Percentiles rank a stretch among this genome's conserved stretches.
Evolutionary conservation across 129 eudicot species (phyloP).

Genomic region (Pulicaria dysenterica): DNA sequence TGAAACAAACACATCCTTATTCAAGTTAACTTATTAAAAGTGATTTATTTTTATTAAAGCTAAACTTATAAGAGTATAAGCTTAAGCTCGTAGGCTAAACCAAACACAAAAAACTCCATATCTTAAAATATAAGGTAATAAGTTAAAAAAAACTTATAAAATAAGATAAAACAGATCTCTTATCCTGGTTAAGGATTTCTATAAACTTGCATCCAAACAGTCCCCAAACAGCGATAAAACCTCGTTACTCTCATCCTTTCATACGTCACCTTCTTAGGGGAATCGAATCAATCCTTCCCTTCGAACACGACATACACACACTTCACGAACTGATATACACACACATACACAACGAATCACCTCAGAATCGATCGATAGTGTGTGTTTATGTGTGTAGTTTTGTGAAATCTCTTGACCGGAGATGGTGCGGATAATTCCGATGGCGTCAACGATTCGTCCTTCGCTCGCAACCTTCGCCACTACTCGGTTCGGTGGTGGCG

Average conservation of each 20-base stretch:
- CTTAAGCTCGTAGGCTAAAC: too few relatives aligned
- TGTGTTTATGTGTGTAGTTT: constrained; percentile 30
- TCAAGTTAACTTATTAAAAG: too few relatives aligned
- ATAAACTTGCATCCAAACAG: constrained; percentile 23
- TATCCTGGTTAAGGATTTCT: not conserved
- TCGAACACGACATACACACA: constrained; percentile 24
- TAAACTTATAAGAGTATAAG: too few relatives aligned
- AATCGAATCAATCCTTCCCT: constrained; percentile 41
- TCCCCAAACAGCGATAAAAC: constrained; percentile 23
- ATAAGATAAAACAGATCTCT: too few relatives aligned
- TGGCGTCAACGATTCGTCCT: constrained; percentile 77
- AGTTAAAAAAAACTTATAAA: too few relatives aligned
- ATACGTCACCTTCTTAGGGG: constrained; percentile 36
- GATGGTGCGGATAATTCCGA: constrained; percentile 79
- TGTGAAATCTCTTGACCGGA: constrained; percentile 40
- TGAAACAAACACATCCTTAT: too few relatives aligned
- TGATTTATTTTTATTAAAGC: too few relatives aligned
- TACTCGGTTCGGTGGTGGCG: constrained; percentile 37
- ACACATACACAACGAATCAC: not conserved
- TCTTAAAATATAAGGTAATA: too few relatives aligned
- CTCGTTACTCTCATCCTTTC: constrained; percentile 27
- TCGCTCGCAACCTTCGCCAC: constrained; percentile 48
- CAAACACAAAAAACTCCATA: too few relatives aligned
- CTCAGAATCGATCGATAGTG: constrained; percentile 16
- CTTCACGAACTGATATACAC: not conserved